Evolutionary conservation across 306 rosid species (phyloP), one percentile per base, ranked within the genome.

Genomic region (Citrullus colocynthis): DNA sequence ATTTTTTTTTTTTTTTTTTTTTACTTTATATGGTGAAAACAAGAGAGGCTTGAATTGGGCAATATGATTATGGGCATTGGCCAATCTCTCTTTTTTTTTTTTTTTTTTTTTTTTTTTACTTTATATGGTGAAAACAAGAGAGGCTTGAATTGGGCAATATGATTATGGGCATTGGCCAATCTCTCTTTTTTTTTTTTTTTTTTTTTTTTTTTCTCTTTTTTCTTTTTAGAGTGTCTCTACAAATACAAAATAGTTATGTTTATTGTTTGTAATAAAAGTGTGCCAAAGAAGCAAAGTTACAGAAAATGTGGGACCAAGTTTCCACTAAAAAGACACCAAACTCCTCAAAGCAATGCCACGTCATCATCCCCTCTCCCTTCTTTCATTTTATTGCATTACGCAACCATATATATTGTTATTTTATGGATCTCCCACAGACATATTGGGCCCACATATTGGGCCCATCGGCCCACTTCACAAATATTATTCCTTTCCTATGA

Each of bases 401-500:
- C 77, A 72, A 72, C 42, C 54, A 6, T 9, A 49, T 6, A 61
- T 12, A 2, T 51, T 58, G 6, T 58, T 58, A 21, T 58, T 58
- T 58, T 37, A 81, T 76, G 80, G 85, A 80, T 77, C 67, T 61
- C 10, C 8, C 41, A 88, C 87, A 76, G 87, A 84, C 86, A 85
- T 9, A 73, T 55, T 2, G 91, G 98, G 88, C 88, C 98, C 97
- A 91, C 90, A 13, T 2, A 16, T 15, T 64, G 71, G 92, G 79
- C 96, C 96, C 90, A 82, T 70, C 0, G 72, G 72, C 72, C 45
- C 72, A 65, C 72, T 65, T 42, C 49, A 84, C 82, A 63, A 24
- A 87, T 91, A 90, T 70, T 70, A 70, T 89, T 94, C 96, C 95
- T 87, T 88, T 86, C 93, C 91, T 85, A 84, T 85, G 90, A 84